Conservation (phyloP, 805 yeast genomes). For the Jamesozyma gamospora region DNA sequence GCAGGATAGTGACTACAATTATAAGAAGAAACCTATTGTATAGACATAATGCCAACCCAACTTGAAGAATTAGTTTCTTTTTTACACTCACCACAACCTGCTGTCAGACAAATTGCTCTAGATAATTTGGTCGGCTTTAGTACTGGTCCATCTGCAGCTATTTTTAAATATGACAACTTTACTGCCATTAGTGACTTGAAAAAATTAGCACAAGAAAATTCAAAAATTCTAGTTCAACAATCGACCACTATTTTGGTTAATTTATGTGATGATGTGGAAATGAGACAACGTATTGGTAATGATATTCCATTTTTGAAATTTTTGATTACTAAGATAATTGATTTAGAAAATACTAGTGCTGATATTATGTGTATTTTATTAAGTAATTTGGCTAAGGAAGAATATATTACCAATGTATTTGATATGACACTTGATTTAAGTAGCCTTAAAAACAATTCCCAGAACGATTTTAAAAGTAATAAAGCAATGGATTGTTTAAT, state of each 20-base stretch:
- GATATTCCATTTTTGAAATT: conserved; percentile 48
- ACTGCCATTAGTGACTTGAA: conserved; percentile 67
- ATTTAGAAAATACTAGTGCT: conserved; percentile 52
- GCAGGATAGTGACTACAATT: too few relatives aligned
- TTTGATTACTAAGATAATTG: conserved; percentile 41
- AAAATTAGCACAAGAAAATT: conserved; percentile 42
- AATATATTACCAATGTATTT: conserved; percentile 46
- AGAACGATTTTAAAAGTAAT: conserved; percentile 44
- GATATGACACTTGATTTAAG: conserved; percentile 27
- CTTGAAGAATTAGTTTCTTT: conserved; percentile 62
- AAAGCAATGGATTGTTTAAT: conserved; percentile 67
- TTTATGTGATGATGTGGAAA: conserved; percentile 57
- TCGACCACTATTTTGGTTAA: conserved; percentile 76
- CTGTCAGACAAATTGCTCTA: conserved; percentile 73
- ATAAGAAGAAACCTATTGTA: too few relatives aligned
- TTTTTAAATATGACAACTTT: conserved; percentile 62
- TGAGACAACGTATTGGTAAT: conserved; percentile 55
- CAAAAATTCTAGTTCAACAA: conserved; percentile 47
- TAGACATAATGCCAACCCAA: conserved; percentile 38
- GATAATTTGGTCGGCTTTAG: conserved; percentile 78
- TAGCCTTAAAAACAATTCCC: conserved; percentile 27
- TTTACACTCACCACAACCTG: conserved; percentile 70
- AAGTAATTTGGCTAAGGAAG: conserved; percentile 77
- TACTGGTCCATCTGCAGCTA: conserved; percentile 51
- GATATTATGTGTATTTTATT: conserved; percentile 77